Conservation (phyloP, 257 asterid genomes). For the Oldenlandia corymbosa region DNA sequence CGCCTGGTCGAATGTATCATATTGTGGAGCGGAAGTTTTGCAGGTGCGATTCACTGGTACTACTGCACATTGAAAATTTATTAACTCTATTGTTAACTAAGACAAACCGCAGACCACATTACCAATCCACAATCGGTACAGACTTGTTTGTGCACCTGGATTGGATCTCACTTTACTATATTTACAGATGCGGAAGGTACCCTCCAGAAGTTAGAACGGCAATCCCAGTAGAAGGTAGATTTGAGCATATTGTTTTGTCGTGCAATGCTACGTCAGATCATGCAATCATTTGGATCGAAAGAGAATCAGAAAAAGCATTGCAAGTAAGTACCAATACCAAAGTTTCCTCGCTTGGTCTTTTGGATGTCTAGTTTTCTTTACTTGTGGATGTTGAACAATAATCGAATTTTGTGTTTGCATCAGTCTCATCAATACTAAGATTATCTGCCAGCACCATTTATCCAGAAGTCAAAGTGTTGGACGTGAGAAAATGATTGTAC, state of each 20-base stretch:
- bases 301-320: conserved; percentile 78
- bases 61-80: neutral
- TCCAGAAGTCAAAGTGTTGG: neutral
- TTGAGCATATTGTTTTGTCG: conserved; percentile 88
- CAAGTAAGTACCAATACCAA: conserved; percentile 39
- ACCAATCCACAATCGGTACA: too few relatives aligned
- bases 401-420: neutral
- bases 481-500: neutral
- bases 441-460: neutral
- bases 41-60: conserved; percentile 55
- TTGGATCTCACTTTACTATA: conserved; percentile 2
- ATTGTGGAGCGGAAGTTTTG: conserved; percentile 88
- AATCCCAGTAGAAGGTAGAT: conserved; percentile 95
- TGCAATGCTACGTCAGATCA: conserved; percentile 94
- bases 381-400: neutral
- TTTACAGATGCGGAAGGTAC: conserved; percentile 80
- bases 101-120: too few relatives aligned
- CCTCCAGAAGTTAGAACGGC: conserved; percentile 97
- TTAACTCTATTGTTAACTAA: too few relatives aligned
- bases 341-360: neutral
- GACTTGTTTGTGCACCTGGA: too few relatives aligned
- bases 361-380: neutral
- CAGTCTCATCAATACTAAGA: neutral
- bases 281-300: conserved; percentile 82
- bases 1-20: conserved; percentile 96